A percentile compares a stretch with the other conserved stretches of the same genome.
These are phyloP conservation scores for Chamaenerion angustifolium DNA, from an alignment of 345 rosid species.

Conservation along the genomic window DNA sequence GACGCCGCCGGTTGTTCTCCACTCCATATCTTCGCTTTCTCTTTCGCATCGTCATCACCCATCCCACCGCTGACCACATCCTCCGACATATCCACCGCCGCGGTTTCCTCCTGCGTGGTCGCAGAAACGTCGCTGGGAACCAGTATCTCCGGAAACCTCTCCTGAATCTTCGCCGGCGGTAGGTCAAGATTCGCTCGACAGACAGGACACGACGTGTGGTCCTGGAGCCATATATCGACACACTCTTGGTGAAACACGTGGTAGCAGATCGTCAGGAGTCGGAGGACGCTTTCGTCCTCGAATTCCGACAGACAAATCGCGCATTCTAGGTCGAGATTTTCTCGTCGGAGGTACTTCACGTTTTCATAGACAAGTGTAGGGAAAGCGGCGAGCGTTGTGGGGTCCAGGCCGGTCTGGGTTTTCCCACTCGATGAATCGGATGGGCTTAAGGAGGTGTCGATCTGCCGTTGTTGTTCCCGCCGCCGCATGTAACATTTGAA, in stretches of 20 bases:
- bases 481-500: slow-evolving; percentile 39
- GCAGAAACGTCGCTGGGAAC: background rate
- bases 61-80: slow-evolving; percentile 22
- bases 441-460: too few relatives aligned
- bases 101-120: slow-evolving; percentile 7
- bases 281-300: slow-evolving; percentile 41
- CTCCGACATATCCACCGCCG: slow-evolving; percentile 3
- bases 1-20: slow-evolving; percentile 8
- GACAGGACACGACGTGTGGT: slow-evolving; percentile 70
- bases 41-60: slow-evolving; percentile 14
- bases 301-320: slow-evolving; percentile 68
- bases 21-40: background rate
- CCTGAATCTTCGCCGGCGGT: slow-evolving; percentile 17
- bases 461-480: slow-evolving; percentile 3
- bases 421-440: slow-evolving; percentile 2
- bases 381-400: slow-evolving; percentile 31
- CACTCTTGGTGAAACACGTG: slow-evolving; percentile 84
- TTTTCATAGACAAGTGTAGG: slow-evolving; percentile 44
- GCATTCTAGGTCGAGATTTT: slow-evolving; percentile 64
- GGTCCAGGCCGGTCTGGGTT: slow-evolving; percentile 38
- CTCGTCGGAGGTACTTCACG: slow-evolving; percentile 42
- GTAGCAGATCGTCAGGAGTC: slow-evolving; percentile 53
- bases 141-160: slow-evolving; percentile 15
- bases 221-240: slow-evolving; percentile 68
- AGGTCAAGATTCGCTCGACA: slow-evolving; percentile 61